phyloP scores from a whole-genome alignment of 768 basidiomycete genomes.

The Lactarius sanguifluus region DNA sequence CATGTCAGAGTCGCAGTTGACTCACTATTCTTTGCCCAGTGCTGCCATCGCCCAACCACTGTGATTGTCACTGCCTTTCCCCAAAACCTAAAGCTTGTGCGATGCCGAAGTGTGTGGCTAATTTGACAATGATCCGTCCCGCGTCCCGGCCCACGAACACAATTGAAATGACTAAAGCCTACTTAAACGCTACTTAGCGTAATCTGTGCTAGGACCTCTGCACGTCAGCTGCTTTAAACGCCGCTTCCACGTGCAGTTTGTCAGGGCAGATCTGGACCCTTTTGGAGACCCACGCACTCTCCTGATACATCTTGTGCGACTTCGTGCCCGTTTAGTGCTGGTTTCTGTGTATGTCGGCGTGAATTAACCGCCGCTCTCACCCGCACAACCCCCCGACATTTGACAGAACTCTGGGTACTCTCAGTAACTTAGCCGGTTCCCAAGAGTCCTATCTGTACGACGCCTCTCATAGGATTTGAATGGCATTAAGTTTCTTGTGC shows the following conservation, averaged over 20 bases:
- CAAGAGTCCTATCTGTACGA: background rate
- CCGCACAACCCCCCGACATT: background rate
- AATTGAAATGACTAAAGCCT: background rate
- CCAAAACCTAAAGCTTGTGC: background rate
- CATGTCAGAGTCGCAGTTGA: background rate
- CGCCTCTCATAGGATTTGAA: background rate
- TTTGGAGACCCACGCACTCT: background rate
- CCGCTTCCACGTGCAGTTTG: background rate
- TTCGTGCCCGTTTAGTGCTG: background rate
- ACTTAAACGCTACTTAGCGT: slow-evolving; percentile 1
- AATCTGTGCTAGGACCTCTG: background rate
- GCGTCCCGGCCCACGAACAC: background rate
- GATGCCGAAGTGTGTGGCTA: background rate
- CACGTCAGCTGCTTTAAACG: background rate
- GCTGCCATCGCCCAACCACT: background rate
- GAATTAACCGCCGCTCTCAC: too few relatives aligned
- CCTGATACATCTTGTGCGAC: background rate
- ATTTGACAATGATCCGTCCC: background rate
- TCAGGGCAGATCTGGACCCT: background rate
- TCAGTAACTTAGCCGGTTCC: background rate
- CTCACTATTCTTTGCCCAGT: background rate
- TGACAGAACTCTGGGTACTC: background rate
- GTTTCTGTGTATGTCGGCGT: background rate
- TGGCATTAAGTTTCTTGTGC: background rate
- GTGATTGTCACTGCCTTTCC: background rate